Conservation (phyloP, 2,329 filamentous ascomycete genomes). For the Chaetoscypha palmicola region DNA sequence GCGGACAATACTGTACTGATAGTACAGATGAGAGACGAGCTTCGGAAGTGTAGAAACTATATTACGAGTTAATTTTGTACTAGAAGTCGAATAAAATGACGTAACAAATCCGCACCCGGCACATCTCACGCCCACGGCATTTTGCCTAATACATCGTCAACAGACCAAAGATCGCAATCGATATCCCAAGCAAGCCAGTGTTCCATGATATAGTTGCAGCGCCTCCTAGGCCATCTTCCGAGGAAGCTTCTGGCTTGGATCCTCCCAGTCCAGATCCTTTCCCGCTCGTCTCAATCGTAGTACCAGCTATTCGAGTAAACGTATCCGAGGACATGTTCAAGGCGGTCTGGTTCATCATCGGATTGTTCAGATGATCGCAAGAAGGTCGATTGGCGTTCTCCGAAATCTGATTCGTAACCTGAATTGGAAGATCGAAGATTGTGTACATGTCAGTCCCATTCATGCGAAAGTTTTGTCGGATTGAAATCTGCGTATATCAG, state of each 20-base stretch:
- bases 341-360: slow-evolving; percentile 40
- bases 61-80: too few species aligned
- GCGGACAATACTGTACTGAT: too few species aligned
- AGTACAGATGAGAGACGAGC: too few species aligned
- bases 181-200: too few species aligned
- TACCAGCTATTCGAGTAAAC: slow-evolving; percentile 26
- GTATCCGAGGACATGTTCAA: slow-evolving; percentile 34
- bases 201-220: slow-evolving; percentile 30
- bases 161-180: too few species aligned
- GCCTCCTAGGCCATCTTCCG: slow-evolving; percentile 31
- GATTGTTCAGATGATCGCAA: slow-evolving; percentile 47
- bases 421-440: slow-evolving; percentile 63
- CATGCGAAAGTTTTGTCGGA: slow-evolving; percentile 62
- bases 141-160: too few species aligned
- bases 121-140: too few species aligned
- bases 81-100: too few species aligned
- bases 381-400: slow-evolving; percentile 35
- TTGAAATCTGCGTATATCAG: slow-evolving; percentile 47
- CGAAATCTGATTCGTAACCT: slow-evolving; percentile 58
- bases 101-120: too few species aligned
- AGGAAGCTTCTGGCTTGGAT: slow-evolving; percentile 26
- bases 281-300: slow-evolving; percentile 24
- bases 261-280: slow-evolving; percentile 19
- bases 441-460: slow-evolving; percentile 60
- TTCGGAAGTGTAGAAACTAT: too few species aligned